phyloP scores from a whole-genome alignment of 2,329 filamentous ascomycete genomes.

The Berkeleyomyces rouxiae region DNA sequence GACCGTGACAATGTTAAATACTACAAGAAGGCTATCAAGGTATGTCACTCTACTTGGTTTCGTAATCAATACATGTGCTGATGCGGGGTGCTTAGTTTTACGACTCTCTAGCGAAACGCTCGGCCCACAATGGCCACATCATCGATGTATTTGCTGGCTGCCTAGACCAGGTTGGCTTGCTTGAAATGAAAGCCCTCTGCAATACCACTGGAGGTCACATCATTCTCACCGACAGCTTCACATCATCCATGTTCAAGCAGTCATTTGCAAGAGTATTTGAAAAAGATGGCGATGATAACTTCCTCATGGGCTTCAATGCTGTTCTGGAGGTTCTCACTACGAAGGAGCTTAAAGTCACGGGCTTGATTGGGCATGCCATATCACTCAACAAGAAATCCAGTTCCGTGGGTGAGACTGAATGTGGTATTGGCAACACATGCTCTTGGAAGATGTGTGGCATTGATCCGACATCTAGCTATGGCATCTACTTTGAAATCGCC shows the following conservation, averaged over 20 bases:
- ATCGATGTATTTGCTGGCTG: slow-evolving; percentile 97
- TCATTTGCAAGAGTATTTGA: slow-evolving; percentile 95
- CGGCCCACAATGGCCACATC: slow-evolving; percentile 90
- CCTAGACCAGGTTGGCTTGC: slow-evolving; percentile 85
- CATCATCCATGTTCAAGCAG: slow-evolving; percentile 97
- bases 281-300: slow-evolving; percentile 85
- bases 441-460: slow-evolving; percentile 99
- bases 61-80: slow-evolving; percentile 17
- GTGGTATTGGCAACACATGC: slow-evolving; percentile 94
- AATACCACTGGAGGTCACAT: slow-evolving; percentile 97
- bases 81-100: slow-evolving; percentile 51
- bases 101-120: slow-evolving; percentile 80
- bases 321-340: slow-evolving; percentile 91
- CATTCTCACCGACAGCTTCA: slow-evolving; percentile 96
- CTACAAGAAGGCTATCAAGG: slow-evolving; percentile 97
- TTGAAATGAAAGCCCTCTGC: slow-evolving; percentile 95
- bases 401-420: slow-evolving; percentile 93
- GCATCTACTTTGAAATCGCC: slow-evolving; percentile 94
- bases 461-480: slow-evolving; percentile 83
- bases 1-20: slow-evolving; percentile 98
- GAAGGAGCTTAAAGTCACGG: slow-evolving; percentile 95
- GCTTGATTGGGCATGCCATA: slow-evolving; percentile 88
- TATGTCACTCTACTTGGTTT: slow-evolving; percentile 22
- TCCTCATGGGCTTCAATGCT: slow-evolving; percentile 96
- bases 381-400: slow-evolving; percentile 97